Evolutionary conservation across 139 green algal species (phyloP).

Genomic region (Chlorella sp.): DNA sequence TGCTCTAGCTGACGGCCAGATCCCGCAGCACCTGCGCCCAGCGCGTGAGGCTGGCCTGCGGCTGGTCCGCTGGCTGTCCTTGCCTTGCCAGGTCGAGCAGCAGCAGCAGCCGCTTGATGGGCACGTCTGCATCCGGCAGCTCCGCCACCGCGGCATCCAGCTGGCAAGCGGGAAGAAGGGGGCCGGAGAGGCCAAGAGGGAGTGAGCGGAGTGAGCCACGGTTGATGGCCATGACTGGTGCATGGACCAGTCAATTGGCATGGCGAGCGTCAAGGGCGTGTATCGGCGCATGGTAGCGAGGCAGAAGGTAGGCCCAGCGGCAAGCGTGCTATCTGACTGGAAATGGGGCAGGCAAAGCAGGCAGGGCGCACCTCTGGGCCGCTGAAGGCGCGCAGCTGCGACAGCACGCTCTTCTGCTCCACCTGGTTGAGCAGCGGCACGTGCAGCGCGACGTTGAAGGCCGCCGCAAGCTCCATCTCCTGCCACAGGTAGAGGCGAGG

Average conservation of each 20-base stretch:
- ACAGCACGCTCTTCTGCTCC: conserved; percentile 80
- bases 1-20: neutral
- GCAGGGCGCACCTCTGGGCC: conserved; percentile 36
- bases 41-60: conserved; percentile 4
- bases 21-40: conserved; percentile 47
- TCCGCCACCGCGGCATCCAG: conserved; percentile 45
- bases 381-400: conserved; percentile 68
- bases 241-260: neutral
- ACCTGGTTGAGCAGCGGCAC: conserved; percentile 79
- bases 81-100: conserved; percentile 95
- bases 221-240: neutral
- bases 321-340: too few relatives aligned
- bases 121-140: conserved; percentile 62
- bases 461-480: conserved; percentile 78
- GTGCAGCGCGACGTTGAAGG: conserved; percentile 92
- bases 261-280: too few relatives aligned
- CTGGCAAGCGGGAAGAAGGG: neutral
- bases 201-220: too few relatives aligned
- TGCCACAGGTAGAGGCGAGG: too few relatives aligned
- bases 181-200: neutral
- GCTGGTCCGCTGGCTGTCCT: conserved; percentile 38
- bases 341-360: neutral
- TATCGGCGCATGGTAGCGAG: too few relatives aligned
- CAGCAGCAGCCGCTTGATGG: conserved; percentile 97
- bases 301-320: too few relatives aligned